These are phyloP conservation scores for Debaryomyces robertsiae DNA, from an alignment of 1,139 yeast species.

Conservation along the genomic window DNA sequence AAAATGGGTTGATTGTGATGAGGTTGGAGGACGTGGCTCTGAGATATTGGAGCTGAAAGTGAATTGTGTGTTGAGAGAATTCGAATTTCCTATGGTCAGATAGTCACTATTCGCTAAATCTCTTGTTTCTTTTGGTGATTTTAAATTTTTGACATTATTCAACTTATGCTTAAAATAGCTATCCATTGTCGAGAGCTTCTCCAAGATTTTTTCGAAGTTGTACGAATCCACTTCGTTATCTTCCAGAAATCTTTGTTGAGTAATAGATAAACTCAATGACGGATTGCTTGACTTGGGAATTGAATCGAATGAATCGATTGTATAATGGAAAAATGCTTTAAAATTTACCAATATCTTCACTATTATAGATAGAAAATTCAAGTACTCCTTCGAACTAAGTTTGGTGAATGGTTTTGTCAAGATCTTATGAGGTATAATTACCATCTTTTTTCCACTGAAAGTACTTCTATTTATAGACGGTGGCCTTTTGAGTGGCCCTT, in stretches of 20 bases:
- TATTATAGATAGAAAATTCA: conserved; percentile 38
- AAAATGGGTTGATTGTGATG: not conserved
- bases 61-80: conserved; percentile 1
- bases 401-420: conserved; percentile 45
- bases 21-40: not conserved
- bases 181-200: conserved; percentile 16
- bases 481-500: conserved; percentile 7
- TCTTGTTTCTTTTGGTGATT: not conserved
- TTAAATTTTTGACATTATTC: not conserved
- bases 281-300: not conserved
- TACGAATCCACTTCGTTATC: conserved; percentile 18
- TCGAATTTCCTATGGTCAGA: conserved; percentile 1
- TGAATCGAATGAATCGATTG: conserved; percentile 6
- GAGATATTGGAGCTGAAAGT: conserved; percentile 2
- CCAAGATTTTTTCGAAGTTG: conserved; percentile 28
- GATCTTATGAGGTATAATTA: conserved; percentile 48
- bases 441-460: conserved; percentile 26
- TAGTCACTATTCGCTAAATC: conserved; percentile 1
- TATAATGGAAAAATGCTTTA: conserved; percentile 27
- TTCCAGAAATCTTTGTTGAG: conserved; percentile 13
- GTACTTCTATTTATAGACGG: conserved; percentile 12
- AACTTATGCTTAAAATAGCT: conserved; percentile 7
- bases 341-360: conserved; percentile 44
- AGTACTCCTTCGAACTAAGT: conserved; percentile 41
- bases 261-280: conserved; percentile 15